These are phyloP conservation scores for Lentithecium fluviatile DNA, from an alignment of 495 filamentous ascomycete species.

Conservation along the genomic window DNA sequence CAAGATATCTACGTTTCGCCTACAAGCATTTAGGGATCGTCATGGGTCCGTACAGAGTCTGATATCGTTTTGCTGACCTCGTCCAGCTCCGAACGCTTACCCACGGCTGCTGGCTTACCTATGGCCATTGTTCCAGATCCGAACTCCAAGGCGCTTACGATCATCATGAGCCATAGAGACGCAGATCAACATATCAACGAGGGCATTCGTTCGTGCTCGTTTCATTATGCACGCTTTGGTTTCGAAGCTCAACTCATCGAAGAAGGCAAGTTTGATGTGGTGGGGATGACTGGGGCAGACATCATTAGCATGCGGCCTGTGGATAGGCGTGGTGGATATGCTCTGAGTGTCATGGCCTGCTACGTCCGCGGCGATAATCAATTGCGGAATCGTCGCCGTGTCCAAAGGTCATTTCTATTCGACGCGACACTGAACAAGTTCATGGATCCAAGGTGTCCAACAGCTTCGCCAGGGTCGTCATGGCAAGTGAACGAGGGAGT, in stretches of 20 bases:
- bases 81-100: background rate
- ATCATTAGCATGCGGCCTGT: no score
- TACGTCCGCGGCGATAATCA: no score
- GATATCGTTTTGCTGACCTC: background rate
- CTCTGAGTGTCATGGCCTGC: no score
- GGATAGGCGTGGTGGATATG: no score
- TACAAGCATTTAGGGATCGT: no score
- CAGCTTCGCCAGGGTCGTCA: background rate
- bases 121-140: constrained; percentile 8
- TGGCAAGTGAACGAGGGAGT: background rate
- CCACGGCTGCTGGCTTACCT: background rate
- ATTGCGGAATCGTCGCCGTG: no score
- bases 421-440: background rate
- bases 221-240: background rate
- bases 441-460: background rate
- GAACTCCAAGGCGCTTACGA: background rate
- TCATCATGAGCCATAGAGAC: background rate
- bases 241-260: no score
- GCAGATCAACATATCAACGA: background rate
- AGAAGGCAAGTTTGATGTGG: no score
- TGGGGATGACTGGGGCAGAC: no score
- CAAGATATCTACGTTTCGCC: no score
- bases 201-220: background rate
- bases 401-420: background rate
- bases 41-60: no score